Conservation (phyloP, 2,329 filamentous ascomycete genomes). For the Aureobasidium subglaciale region DNA sequence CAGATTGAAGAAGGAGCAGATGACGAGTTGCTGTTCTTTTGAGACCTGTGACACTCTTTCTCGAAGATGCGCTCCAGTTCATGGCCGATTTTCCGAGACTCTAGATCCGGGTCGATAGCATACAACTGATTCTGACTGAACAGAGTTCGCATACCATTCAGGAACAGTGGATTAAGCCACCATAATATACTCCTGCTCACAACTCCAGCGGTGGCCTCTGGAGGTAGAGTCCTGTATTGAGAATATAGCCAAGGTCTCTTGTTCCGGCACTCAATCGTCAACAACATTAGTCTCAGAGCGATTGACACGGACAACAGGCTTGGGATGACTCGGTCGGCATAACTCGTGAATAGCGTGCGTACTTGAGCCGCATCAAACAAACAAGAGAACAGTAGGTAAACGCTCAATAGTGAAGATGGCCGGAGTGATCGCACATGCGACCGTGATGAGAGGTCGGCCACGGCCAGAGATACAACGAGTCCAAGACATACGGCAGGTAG, state of each 20-base stretch:
- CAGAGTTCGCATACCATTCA: not conserved
- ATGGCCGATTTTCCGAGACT: not conserved
- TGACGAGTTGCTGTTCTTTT: not conserved
- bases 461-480: not conserved
- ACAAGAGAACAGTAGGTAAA: not conserved
- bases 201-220: not conserved
- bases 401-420: not conserved
- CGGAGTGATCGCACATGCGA: not conserved
- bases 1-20: not conserved
- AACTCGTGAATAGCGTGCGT: not conserved
- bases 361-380: not conserved
- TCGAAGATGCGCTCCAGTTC: not conserved
- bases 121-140: not conserved
- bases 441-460: not conserved
- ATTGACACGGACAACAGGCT: not conserved
- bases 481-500: not conserved
- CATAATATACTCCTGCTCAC: not conserved
- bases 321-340: not conserved
- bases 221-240: not conserved
- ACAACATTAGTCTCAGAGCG: not conserved
- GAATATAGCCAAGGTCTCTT: not conserved
- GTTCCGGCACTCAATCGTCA: not conserved
- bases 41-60: not conserved
- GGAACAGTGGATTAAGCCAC: not conserved
- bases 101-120: not conserved